These are phyloP conservation scores for Megacollybia platyphylla DNA, from an alignment of 1,284 basidiomycete species.

Conservation along the genomic window DNA sequence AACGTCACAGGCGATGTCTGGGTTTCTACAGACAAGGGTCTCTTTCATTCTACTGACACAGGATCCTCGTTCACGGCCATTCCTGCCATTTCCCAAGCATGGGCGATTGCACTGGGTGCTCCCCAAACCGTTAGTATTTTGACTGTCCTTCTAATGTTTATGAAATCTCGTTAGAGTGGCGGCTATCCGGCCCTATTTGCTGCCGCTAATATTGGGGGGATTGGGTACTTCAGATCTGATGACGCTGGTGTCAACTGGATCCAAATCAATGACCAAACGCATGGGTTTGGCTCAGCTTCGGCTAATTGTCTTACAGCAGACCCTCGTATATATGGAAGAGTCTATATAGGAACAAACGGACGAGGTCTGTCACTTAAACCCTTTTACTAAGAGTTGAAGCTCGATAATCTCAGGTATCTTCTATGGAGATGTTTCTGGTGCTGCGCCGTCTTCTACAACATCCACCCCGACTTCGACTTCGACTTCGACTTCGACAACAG, in stretches of 20 bases:
- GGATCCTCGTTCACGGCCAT: slow-evolving; percentile 38
- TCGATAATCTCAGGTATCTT: slow-evolving; percentile 26
- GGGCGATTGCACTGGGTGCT: slow-evolving; percentile 46
- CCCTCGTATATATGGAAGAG: slow-evolving; percentile 39
- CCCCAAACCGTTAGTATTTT: slow-evolving; percentile 19
- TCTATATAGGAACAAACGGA: slow-evolving; percentile 55
- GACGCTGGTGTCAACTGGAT: slow-evolving; percentile 47
- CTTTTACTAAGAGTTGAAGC: no score
- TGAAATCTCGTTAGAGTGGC: slow-evolving; percentile 13
- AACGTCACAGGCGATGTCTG: slow-evolving; percentile 42
- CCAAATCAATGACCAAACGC: slow-evolving; percentile 44
- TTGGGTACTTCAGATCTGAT: slow-evolving; percentile 47
- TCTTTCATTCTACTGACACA: slow-evolving; percentile 47
- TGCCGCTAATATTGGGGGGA: slow-evolving; percentile 33
- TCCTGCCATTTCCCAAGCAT: slow-evolving; percentile 35
- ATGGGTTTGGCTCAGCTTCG: slow-evolving; percentile 44
- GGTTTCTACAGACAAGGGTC: slow-evolving; percentile 47
- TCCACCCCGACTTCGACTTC: slow-evolving; percentile 12
- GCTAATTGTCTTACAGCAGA: slow-evolving; percentile 40
- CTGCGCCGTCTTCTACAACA: slow-evolving; percentile 23
- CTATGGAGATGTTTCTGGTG: slow-evolving; percentile 34
- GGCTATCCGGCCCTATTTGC: slow-evolving; percentile 46
- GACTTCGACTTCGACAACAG: slow-evolving; percentile 7
- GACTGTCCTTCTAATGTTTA: neutral
- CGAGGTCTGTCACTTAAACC: slow-evolving; percentile 16